These are phyloP conservation scores for Echinosophora koreensis DNA, from an alignment of 306 rosid species.

Conservation along the genomic window DNA sequence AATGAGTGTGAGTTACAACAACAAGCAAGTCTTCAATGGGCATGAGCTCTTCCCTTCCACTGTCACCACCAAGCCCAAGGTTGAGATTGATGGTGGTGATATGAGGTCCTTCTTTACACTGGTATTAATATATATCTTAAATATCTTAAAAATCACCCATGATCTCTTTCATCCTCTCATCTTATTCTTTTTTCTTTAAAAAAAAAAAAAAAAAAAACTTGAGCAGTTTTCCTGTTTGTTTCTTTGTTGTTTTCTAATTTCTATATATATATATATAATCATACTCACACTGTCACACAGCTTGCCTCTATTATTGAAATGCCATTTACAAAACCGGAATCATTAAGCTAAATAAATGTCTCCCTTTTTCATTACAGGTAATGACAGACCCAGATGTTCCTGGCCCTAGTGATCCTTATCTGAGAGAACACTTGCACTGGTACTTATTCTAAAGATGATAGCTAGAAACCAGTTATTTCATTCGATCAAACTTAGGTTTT, in stretches of 20 bases:
- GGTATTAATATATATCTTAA: slow-evolving; percentile 50
- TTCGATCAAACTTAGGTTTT: neutral
- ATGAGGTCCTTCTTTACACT: slow-evolving; percentile 91
- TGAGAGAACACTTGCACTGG: slow-evolving; percentile 95
- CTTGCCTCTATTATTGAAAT: slow-evolving; percentile 26
- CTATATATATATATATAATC: neutral
- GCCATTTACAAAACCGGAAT: neutral
- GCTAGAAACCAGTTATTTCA: neutral
- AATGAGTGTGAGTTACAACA: slow-evolving; percentile 69
- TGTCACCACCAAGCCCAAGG: slow-evolving; percentile 75
- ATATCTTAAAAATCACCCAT: neutral
- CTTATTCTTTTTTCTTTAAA: neutral
- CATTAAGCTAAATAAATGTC: slow-evolving; percentile 38
- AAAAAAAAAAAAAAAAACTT: neutral
- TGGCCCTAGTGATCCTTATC: slow-evolving; percentile 97
- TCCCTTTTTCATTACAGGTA: slow-evolving; percentile 54
- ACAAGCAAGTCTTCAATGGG: slow-evolving; percentile 84
- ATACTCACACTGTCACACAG: neutral
- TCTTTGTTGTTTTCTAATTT: slow-evolving; percentile 19
- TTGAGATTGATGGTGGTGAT: slow-evolving; percentile 84
- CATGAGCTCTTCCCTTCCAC: slow-evolving; percentile 86
- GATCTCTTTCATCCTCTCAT: neutral
- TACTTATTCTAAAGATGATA: slow-evolving; percentile 31
- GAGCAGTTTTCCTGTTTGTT: slow-evolving; percentile 6
- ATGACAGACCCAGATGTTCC: slow-evolving; percentile 99